phyloP scores from a whole-genome alignment of 768 basidiomycete genomes.

The Wakefieldia striispora region DNA sequence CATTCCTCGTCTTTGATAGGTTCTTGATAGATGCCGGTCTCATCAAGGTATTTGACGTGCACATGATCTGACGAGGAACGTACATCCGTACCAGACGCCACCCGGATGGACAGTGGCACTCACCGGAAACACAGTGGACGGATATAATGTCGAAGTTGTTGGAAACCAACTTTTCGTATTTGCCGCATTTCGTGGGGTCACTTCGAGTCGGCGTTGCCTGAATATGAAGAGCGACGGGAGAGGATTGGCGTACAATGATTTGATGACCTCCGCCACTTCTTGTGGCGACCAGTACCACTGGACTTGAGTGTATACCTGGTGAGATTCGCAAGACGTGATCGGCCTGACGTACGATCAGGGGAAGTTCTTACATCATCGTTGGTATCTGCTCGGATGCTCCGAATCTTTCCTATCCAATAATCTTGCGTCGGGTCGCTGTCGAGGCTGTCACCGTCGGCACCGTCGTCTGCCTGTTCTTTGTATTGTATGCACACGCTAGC shows the following conservation, averaged over 20 bases:
- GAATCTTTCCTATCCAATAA: conserved; percentile 53
- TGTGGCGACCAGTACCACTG: conserved; percentile 55
- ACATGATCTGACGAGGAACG: conserved; percentile 31
- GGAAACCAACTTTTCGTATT: conserved; percentile 49
- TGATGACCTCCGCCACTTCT: conserved; percentile 44
- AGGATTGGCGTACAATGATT: conserved; percentile 46
- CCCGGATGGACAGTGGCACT: neutral
- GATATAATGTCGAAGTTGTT: conserved; percentile 49
- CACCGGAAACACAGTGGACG: conserved; percentile 47
- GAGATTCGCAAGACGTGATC: neutral
- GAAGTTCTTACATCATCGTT: conserved; percentile 30
- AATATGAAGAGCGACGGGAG: neutral
- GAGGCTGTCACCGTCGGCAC: too few relatives aligned
- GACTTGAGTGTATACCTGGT: conserved; percentile 51
- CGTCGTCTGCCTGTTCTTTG: neutral
- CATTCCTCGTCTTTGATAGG: conserved; percentile 43
- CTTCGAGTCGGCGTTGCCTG: conserved; percentile 32
- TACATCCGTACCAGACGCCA: neutral
- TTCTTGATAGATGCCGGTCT: conserved; percentile 37
- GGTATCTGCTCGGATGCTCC: conserved; percentile 38
- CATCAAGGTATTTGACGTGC: conserved; percentile 36
- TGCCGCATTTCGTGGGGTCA: conserved; percentile 37
- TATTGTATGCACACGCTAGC: conserved; percentile 35
- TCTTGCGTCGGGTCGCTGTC: conserved; percentile 30
- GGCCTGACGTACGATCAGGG: neutral